Percentiles rank a stretch among this genome's conserved stretches.
Evolutionary conservation across 495 filamentous ascomycete genomes (phyloP).

Genomic region (Penicillium verhagenii): DNA sequence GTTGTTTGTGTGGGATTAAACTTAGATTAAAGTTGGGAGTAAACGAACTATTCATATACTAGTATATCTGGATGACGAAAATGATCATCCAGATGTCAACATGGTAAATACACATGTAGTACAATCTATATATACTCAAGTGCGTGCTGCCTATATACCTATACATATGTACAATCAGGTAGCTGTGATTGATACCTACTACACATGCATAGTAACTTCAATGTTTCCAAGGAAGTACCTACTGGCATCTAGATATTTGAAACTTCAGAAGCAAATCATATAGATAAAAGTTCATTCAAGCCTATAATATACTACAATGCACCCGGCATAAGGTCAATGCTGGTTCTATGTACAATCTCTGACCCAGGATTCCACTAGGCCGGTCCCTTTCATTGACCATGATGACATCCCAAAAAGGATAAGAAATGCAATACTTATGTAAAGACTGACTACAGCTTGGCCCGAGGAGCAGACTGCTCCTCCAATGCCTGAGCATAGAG

Average conservation of each 20-base stretch:
- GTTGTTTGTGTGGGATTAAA: background rate
- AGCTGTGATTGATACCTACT: no score
- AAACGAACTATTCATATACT: no score
- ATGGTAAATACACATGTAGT: no score
- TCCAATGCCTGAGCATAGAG: constrained; percentile 74
- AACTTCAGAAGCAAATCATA: background rate
- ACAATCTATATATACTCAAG: no score
- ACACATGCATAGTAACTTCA: no score
- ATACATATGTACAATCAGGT: no score
- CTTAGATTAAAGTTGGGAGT: background rate
- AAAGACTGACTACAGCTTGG: constrained; percentile 47
- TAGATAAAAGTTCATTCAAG: background rate
- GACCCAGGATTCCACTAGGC: background rate
- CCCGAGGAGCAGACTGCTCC: constrained; percentile 54
- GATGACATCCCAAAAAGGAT: background rate
- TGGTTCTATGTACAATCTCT: background rate
- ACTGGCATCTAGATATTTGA: no score
- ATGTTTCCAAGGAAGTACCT: no score
- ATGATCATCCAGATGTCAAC: no score
- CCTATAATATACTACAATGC: constrained; percentile 10
- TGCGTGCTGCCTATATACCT: no score
- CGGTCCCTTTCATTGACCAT: background rate
- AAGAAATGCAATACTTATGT: constrained; percentile 1
- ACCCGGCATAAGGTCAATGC: background rate
- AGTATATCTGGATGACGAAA: no score